Evolutionary conservation across 2,329 filamentous ascomycete species (phyloP), one percentile per base, ranked within the genome.

Genomic region (Balansia obtecta): DNA sequence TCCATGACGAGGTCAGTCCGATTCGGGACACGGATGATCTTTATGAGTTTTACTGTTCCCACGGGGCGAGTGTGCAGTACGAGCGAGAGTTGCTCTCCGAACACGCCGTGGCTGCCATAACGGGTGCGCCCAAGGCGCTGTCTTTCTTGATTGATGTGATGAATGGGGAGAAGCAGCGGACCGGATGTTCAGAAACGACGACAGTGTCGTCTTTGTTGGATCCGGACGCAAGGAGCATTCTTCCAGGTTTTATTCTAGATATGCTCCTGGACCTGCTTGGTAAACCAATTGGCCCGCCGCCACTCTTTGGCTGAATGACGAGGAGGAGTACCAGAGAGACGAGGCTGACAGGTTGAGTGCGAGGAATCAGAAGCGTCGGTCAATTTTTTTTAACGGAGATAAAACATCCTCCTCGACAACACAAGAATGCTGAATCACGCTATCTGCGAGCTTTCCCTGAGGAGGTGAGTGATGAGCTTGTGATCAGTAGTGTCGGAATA

Each of bases 1-100:
- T 40, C 0, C 18, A 32, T 32, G 49, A 51, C 15, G 16, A 45
- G 18, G 32, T 51, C 33, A 50, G 48, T 32, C 40, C 48, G 10
- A 22, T 51, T 18, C n/a, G 18, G 12, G 45, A 51, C 32, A 50
- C 48, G 15, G 42, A 39, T 40, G 33, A 37, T 41, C 30, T 51
- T 8, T 47, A 47, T 15, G 39, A 44, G 3, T 44, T 44, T 13
- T 51, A 51, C 39, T 51, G 49, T n/a, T 13, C 39, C 6, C 30
- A 44, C 3, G 49, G 49, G 6, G 32, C 41, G 13, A 18, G 37
- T 38, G 45, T 51, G 11, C 37, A 48, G 16, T 48, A 51, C 33
- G 18, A 48, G 18, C 45, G 37, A 4, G 40, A 44, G 2, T 10
- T 47, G 32, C 11, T 41, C 6, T 48, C 45, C 10, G n/a, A 20